Evolutionary conservation across 2,329 filamentous ascomycete genomes (phyloP).

Genomic region (Arthrobotrys sphaeroides): DNA sequence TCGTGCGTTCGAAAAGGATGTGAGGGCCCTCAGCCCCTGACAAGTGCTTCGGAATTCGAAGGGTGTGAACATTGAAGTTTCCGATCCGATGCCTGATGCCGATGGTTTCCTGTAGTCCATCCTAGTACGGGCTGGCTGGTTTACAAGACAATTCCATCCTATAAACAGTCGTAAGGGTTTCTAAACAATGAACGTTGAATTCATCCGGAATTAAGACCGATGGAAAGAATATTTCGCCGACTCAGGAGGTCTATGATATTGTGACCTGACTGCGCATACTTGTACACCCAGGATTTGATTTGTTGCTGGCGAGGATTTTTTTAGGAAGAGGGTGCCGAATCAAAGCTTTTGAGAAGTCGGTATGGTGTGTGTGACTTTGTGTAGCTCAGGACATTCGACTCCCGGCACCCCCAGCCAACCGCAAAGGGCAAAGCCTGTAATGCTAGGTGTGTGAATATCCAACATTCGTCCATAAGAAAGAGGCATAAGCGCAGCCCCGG

Average conservation of each 20-base stretch:
- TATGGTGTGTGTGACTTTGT: background rate
- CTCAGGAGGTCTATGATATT: background rate
- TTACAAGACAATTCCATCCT: too few species aligned
- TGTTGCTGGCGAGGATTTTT: background rate
- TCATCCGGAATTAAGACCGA: background rate
- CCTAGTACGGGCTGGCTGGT: too few species aligned
- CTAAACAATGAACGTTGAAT: background rate
- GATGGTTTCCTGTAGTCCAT: background rate
- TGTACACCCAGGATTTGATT: background rate
- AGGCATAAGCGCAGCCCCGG: constrained; percentile 16
- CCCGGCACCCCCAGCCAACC: constrained; percentile 2
- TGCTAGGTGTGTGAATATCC: background rate
- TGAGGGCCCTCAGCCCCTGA: background rate
- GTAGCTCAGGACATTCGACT: background rate
- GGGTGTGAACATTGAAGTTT: background rate
- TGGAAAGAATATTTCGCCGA: constrained; percentile 5
- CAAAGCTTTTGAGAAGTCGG: background rate
- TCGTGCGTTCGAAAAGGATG: background rate
- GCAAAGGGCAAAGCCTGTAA: constrained; percentile 2
- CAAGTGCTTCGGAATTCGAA: background rate
- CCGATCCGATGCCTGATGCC: background rate
- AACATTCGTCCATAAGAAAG: background rate
- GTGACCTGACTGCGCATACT: background rate
- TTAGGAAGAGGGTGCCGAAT: background rate
- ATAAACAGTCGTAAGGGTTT: too few species aligned